Base-by-base conservation (phyloP, 441 rosid genomes). In the Macaranga tanarius region DNA sequence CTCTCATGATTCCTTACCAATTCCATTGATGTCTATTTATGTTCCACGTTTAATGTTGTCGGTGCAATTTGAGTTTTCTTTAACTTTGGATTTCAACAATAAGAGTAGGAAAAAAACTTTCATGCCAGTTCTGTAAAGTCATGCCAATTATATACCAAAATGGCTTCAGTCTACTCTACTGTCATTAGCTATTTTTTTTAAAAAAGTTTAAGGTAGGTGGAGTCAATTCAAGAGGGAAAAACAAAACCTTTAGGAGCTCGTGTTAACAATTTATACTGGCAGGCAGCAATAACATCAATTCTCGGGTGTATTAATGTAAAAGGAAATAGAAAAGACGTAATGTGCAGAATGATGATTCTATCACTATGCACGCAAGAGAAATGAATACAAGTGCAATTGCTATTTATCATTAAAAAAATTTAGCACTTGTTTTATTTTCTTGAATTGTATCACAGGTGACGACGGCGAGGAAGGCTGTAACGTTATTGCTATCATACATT, bases 381-480 rank as follows among this genome's bases (percentile, higher is more conserved):
- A 10, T 10, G 3, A 45, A 45, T 45, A 45, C 10, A 56, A 56
- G 28, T 6, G 8, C 1, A 6, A 52, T 19, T 5, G 4, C 10
- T 20, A n/a, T 54, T n/a, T 10, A 20, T 7, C 7, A 9, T 54
- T 54, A 9, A 54, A 54, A 19, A 1, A 3, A 2, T 54, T 19
- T 1, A 8, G 58, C 2, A 45, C 38, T 13, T 54, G 7, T 26
- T 60, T 13, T 23, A 45, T 45, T 45, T 10, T 42, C 17, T 48
- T 70, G 57, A 7, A 50, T 22, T 62, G 4, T 20, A 44, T 62
- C 48, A 51, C 88, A 91, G 97, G 85, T 90, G 75, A 91, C 98
- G 42, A 91, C 98, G n/a, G 97, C 97, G 1, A 91, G 95, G 76
- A 93, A 93, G 82, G 92, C 92, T 0, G 97, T 90, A 54, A 91